Conservation (phyloP, 441 rosid genomes). For the Jatropha podagrica region DNA sequence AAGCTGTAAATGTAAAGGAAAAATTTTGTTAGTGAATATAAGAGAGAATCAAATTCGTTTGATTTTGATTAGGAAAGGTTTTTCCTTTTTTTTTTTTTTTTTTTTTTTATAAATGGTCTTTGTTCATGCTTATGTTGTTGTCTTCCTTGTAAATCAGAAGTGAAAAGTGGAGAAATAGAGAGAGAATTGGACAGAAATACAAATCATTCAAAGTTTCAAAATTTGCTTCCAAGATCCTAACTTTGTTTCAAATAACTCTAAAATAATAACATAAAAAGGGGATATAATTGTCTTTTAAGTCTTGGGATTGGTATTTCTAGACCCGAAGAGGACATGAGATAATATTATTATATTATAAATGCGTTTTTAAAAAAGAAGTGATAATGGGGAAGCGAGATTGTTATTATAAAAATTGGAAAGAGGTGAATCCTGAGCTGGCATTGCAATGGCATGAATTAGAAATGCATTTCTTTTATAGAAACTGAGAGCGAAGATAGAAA, state of each 20-base stretch:
- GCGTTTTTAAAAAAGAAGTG: not conserved
- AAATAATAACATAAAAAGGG: too few relatives aligned
- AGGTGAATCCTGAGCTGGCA: slow-evolving; percentile 26
- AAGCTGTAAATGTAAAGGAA: slow-evolving; percentile 35
- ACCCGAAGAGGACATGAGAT: too few relatives aligned
- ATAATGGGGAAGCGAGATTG: too few relatives aligned
- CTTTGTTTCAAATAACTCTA: too few relatives aligned
- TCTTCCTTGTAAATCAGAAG: not conserved
- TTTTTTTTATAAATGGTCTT: not conserved
- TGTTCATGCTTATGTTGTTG: not conserved
- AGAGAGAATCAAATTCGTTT: slow-evolving; percentile 27
- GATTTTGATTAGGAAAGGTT: slow-evolving; percentile 9
- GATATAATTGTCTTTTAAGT: too few relatives aligned
- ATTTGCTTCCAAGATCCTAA: too few relatives aligned
- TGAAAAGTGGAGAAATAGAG: not conserved
- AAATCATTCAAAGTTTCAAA: too few relatives aligned
- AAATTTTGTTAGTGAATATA: slow-evolving; percentile 41
- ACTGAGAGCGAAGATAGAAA: not conserved
- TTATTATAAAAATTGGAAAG: not conserved
- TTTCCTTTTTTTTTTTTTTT: not conserved
- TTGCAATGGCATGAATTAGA: slow-evolving; percentile 8
- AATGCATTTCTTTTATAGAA: slow-evolving; percentile 11
- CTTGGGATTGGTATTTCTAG: too few relatives aligned
- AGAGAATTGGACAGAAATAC: not conserved
- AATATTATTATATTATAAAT: too few relatives aligned